Evolutionary conservation across 129 eudicot genomes (phyloP), one percentile per base, ranked within the genome.

Genomic region (Flaveria sonorensis): DNA sequence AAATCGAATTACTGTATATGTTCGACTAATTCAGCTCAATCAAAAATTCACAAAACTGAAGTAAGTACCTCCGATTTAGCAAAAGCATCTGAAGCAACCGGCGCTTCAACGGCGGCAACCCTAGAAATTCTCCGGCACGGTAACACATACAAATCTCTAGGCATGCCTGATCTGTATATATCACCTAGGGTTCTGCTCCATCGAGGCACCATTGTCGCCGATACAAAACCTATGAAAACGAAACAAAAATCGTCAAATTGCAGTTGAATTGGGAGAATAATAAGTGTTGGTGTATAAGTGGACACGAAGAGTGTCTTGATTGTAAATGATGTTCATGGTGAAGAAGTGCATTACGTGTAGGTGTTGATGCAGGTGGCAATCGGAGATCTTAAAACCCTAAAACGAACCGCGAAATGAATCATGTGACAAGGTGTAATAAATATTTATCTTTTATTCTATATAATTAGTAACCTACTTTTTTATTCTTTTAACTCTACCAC

Each of bases 1-100:
- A 10, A 30, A 18, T 18, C 19, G 36, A 3, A 30, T 30, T 30
- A 30, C 36, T 30, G 36, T 30, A 28, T 30, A 30, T 30, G 40
- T 36, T 36, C 40, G 6, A 36, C 40, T 36, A 36, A 30, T 36
- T 36, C 40, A 36, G 40, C 40, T 36, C 40, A 36, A 36, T 36
- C 40, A 36, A 13, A 16, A 15, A 15, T 5, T 5, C 6, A 53
- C 7, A 18, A n/a, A 53, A 6, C 24, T n/a, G 20, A n/a, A 53
- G 20, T 19, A 56, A 69, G 51, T 72, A 86, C 84, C 84, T 74
- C 84, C 47, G 84, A 69, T 81, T 56, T 81, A 68, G 71, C 77
- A 24, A 7, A 55, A 55, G 66, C 53, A 75, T 80, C 62, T 72
- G 83, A 59, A 63, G 69, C 20, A 36, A 61, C 74, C 15, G 76